Evolutionary conservation across 1,284 basidiomycete genomes (phyloP).

Genomic region (Taiwanofungus camphoratus): DNA sequence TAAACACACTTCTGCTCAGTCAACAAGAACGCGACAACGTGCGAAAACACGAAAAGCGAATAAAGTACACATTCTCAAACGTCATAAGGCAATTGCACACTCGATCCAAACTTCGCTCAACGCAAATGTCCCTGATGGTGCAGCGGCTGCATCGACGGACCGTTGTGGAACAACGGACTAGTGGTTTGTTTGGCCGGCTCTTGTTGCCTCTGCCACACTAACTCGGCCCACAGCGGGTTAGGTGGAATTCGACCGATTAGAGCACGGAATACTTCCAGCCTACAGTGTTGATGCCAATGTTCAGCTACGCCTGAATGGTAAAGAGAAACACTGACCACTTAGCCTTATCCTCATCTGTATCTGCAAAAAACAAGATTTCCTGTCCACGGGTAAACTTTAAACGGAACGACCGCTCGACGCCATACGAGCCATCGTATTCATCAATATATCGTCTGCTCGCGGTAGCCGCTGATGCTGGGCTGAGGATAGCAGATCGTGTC

Average conservation of each 20-base stretch:
- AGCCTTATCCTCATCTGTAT: slow-evolving; percentile 83
- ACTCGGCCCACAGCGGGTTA: slow-evolving; percentile 87
- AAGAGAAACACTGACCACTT: slow-evolving; percentile 61
- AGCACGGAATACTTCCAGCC: slow-evolving; percentile 77
- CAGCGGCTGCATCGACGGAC: not conserved
- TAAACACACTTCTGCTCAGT: no score
- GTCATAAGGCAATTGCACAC: no score
- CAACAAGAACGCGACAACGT: no score
- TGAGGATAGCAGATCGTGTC: slow-evolving; percentile 37
- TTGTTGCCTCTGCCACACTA: slow-evolving; percentile 73
- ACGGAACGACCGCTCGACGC: slow-evolving; percentile 83
- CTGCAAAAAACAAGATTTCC: slow-evolving; percentile 87
- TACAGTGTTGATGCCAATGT: slow-evolving; percentile 25
- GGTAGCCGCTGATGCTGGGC: slow-evolving; percentile 36
- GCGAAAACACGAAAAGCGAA: no score
- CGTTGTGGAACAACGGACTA: not conserved
- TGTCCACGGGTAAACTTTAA: slow-evolving; percentile 78
- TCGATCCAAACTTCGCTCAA: no score
- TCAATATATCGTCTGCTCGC: slow-evolving; percentile 40
- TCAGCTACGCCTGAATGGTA: not conserved
- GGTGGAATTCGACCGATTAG: slow-evolving; percentile 84
- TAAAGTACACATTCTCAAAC: no score
- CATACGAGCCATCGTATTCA: slow-evolving; percentile 67
- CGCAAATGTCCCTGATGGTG: not conserved
- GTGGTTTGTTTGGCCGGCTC: slow-evolving; percentile 25